phyloP scores from a whole-genome alignment of 129 eudicot species.

The Calendula officinalis region DNA sequence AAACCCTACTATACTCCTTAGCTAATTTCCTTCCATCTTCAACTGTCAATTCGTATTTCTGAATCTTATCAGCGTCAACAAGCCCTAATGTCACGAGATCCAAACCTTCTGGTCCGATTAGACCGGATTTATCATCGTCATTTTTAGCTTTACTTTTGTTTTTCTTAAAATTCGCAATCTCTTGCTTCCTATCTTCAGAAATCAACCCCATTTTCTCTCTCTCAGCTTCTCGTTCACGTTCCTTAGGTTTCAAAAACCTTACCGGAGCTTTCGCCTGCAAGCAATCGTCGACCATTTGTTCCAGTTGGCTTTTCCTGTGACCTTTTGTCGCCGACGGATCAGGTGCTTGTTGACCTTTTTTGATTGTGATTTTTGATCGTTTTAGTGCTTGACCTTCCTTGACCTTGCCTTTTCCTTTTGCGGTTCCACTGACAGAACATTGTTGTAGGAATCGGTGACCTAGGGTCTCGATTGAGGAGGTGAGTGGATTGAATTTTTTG shows the following conservation, averaged over 20 bases:
- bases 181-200: constrained; percentile 57
- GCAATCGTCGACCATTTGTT: constrained; percentile 62
- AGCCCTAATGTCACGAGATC: constrained; percentile 66
- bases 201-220: constrained; percentile 79
- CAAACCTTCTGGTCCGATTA: constrained; percentile 69
- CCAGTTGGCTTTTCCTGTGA: constrained; percentile 46
- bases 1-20: constrained; percentile 84
- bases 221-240: constrained; percentile 67
- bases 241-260: constrained; percentile 59
- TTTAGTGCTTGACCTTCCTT: constrained; percentile 56
- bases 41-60: constrained; percentile 66
- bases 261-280: constrained; percentile 53
- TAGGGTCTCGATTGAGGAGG: constrained; percentile 46
- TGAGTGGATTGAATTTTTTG: constrained; percentile 39
- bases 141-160: constrained; percentile 17
- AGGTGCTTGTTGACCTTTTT: constrained; percentile 43
- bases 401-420: constrained; percentile 69
- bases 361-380: constrained; percentile 50
- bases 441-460: constrained; percentile 45
- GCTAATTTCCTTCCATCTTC: constrained; percentile 87
- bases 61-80: constrained; percentile 74
- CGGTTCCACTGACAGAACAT: constrained; percentile 78
- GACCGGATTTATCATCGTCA: constrained; percentile 22
- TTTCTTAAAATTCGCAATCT: constrained; percentile 51
- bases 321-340: constrained; percentile 34